Evolutionary conservation across 1,284 basidiomycete species (phyloP), one percentile per base, ranked within the genome.

Genomic region (Stygiomarasmius scandens): DNA sequence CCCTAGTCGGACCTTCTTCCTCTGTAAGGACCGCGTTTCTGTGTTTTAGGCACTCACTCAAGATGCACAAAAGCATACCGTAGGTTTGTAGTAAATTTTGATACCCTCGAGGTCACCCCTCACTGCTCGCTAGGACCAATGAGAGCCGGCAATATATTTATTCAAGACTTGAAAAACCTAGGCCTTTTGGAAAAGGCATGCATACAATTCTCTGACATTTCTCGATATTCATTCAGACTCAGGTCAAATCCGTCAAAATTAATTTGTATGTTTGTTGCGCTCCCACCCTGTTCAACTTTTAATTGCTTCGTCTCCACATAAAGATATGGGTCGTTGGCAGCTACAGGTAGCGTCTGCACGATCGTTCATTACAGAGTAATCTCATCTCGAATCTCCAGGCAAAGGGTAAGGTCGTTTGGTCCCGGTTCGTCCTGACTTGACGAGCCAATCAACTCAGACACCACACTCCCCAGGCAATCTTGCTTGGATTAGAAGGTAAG

Each of bases 401-500:
- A 93, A 93, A 80, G 91, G 92, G 89, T 90, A 69, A 49, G 78
- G 63, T 32, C 55, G 24, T 52, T 58, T 43, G 27, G 54, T 59
- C 52, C 5, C 54, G 20, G 45, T 52, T n/a, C 38, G 43, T 54
- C 56, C 38, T 22, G 12, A 9, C 23, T 11, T 29, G 49, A 32
- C 36, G 4, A 32, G 19, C 12, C 41, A 29, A 16, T 43, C 23
- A 46, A 22, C 60, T 22, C 66, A 95, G 94, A 1, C 96, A 97
- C 72, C 93, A 96, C 75, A 97, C 95, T 0, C 95, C 95, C 0
- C 92, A 96, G 72, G 95, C 95, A 2, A 87, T 98, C 61, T 82
- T 97, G 43, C 84, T 96, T 23, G 95, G 95, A 10, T 78, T 97
- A 25, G 93, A 96, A 82, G 94, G 90, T 77, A 69, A 66, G n/a